These are phyloP conservation scores for Martiniozyma asiatica DNA, from an alignment of 1,139 yeast species.

Conservation along the genomic window DNA sequence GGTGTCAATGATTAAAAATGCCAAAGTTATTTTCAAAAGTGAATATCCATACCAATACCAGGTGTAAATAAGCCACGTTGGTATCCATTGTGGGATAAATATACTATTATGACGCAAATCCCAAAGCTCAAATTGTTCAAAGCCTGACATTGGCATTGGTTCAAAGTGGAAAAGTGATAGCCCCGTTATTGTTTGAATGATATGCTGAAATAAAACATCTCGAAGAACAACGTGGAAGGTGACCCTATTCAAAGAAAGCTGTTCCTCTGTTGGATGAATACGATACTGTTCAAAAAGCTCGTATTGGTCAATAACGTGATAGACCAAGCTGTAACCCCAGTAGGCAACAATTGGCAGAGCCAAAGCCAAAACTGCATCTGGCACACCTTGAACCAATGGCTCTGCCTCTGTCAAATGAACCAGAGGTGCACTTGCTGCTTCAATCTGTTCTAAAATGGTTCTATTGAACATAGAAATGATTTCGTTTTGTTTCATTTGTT, in stretches of 20 bases:
- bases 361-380: constrained; percentile 67
- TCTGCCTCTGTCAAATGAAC: constrained; percentile 20
- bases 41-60: constrained; percentile 50
- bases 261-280: constrained; percentile 87
- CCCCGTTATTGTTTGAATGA: constrained; percentile 71
- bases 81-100: constrained; percentile 33
- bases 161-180: constrained; percentile 42
- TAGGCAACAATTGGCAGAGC: constrained; percentile 69
- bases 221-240: constrained; percentile 53
- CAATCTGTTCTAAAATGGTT: constrained; percentile 13
- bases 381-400: constrained; percentile 41
- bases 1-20: constrained; percentile 70
- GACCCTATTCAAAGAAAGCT: constrained; percentile 62
- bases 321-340: constrained; percentile 67
- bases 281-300: constrained; percentile 72
- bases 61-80: constrained; percentile 34
- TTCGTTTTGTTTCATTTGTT: too few relatives aligned
- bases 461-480: too few relatives aligned
- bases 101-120: constrained; percentile 41
- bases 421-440: constrained; percentile 12
- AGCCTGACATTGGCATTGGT: constrained; percentile 56
- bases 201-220: constrained; percentile 78
- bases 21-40: constrained; percentile 38
- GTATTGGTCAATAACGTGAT: constrained; percentile 62
- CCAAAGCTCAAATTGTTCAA: constrained; percentile 64